A percentile compares a stretch with the other conserved stretches of the same genome.
Conservation (phyloP, 176 grass and related monocot genomes). For the maize (Zea mays) region DNA sequence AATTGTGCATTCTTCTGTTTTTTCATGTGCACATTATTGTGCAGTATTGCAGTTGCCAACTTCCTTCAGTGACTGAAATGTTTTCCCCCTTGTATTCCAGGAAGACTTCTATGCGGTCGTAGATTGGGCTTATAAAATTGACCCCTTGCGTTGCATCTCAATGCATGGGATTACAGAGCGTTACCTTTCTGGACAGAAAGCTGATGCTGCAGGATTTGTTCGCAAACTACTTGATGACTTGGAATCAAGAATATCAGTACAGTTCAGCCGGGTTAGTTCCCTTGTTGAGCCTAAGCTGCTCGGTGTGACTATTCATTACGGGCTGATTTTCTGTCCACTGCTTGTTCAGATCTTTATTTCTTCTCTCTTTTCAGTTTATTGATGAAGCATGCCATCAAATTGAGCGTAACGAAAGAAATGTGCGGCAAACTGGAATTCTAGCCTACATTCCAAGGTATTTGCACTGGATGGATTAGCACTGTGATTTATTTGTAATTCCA, state of each 20-base stretch:
- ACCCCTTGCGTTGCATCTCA: constrained; percentile 94
- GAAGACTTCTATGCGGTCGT: constrained; percentile 96
- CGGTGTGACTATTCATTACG: constrained; percentile 9
- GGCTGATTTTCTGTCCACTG: constrained; percentile 27
- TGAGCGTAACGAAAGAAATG: constrained; percentile 89
- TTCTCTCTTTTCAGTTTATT: constrained; percentile 70
- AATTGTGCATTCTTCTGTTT: constrained; percentile 13
- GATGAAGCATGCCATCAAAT: constrained; percentile 96
- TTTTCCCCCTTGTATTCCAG: constrained; percentile 44
- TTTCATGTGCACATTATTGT: constrained; percentile 8
- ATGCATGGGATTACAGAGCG: constrained; percentile 98
- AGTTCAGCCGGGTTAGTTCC: constrained; percentile 84
- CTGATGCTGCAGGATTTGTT: constrained; percentile 95
- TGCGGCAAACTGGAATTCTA: constrained; percentile 72
- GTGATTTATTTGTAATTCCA: neutral
- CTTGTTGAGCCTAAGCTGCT: constrained; percentile 1
- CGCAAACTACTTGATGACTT: constrained; percentile 90
- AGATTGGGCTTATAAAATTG: constrained; percentile 96
- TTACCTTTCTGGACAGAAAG: constrained; percentile 99
- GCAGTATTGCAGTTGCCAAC: constrained; percentile 1
- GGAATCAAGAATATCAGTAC: constrained; percentile 82
- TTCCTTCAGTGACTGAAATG: constrained; percentile 32
- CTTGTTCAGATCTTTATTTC: constrained; percentile 22
- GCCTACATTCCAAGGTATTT: constrained; percentile 86
- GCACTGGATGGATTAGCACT: constrained; percentile 33